These are phyloP conservation scores for Fonsecaea multimorphosa DNA, from an alignment of 2,329 filamentous ascomycete species.

Conservation along the genomic window DNA sequence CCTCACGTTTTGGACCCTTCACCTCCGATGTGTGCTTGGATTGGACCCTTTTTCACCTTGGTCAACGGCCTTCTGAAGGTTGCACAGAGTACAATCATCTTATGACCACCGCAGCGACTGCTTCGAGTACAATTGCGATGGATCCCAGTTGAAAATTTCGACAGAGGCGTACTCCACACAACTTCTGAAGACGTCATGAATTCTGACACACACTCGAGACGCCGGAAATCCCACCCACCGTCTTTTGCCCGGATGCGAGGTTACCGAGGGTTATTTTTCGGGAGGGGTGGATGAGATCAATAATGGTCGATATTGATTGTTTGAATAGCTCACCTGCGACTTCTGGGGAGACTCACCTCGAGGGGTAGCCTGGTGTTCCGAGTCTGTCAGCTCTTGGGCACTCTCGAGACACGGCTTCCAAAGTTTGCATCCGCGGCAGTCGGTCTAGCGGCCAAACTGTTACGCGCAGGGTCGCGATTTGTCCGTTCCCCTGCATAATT, in stretches of 20 bases:
- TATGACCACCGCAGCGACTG: not conserved
- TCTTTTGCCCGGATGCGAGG: not conserved
- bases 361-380: not conserved
- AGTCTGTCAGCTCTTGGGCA: not conserved
- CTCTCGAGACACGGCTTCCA: not conserved
- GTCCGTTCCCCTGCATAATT: slow-evolving; percentile 16
- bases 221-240: not conserved
- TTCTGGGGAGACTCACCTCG: not conserved
- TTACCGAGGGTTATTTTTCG: not conserved
- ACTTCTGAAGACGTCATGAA: slow-evolving; percentile 10
- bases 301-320: not conserved
- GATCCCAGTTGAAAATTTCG: not conserved
- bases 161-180: not conserved
- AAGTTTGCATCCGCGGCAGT: slow-evolving; percentile 5
- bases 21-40: not conserved
- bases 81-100: not conserved
- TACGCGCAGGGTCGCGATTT: slow-evolving; percentile 20
- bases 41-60: not conserved
- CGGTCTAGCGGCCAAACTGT: slow-evolving; percentile 10
- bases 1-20: slow-evolving; percentile 8
- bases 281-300: not conserved
- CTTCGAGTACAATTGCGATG: not conserved
- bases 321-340: not conserved
- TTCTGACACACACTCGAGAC: slow-evolving; percentile 4
- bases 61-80: not conserved